phyloP scores from a whole-genome alignment of 176 grass and related monocot species.

The Cenchrus purpureus region DNA sequence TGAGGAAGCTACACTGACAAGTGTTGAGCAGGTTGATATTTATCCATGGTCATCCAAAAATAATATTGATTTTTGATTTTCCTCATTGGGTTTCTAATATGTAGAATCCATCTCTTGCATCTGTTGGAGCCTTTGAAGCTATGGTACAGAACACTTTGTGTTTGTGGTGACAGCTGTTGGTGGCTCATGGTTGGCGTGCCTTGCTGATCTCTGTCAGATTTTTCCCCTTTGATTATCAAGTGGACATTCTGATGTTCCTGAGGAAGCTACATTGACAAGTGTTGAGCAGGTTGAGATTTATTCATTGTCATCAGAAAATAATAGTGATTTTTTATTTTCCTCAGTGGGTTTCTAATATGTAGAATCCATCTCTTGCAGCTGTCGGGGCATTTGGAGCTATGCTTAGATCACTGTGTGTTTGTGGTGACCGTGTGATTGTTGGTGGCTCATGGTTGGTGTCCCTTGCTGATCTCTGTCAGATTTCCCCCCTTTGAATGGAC shows the following conservation, averaged over 20 bases:
- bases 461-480: too few relatives aligned
- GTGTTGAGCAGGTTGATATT: slow-evolving; percentile 66
- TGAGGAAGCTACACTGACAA: slow-evolving; percentile 61
- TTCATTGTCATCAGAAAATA: slow-evolving; percentile 15
- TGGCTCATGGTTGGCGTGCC: slow-evolving; percentile 5
- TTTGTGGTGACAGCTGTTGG: slow-evolving; percentile 76
- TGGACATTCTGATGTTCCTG: slow-evolving; percentile 71
- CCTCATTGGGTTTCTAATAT: slow-evolving; percentile 2
- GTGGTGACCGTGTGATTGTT: slow-evolving; percentile 72
- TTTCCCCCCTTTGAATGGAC: too few relatives aligned
- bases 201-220: too few relatives aligned
- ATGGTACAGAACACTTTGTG: slow-evolving; percentile 72
- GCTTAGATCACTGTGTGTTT: slow-evolving; percentile 69
- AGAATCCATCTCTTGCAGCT: slow-evolving; percentile 52
- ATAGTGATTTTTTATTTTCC: neutral
- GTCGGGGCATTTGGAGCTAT: slow-evolving; percentile 72
- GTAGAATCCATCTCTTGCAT: slow-evolving; percentile 44
- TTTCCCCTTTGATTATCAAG: slow-evolving; percentile 39
- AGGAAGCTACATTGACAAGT: slow-evolving; percentile 62
- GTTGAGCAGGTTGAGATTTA: slow-evolving; percentile 60
- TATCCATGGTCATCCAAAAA: slow-evolving; percentile 6
- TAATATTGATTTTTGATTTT: neutral
- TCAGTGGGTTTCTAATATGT: slow-evolving; percentile 9
- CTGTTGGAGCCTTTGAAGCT: slow-evolving; percentile 76
- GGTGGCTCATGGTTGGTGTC: slow-evolving; percentile 32